Evolutionary conservation across 768 basidiomycete genomes (phyloP).

Genomic region (Pleurotus tuber-regium): DNA sequence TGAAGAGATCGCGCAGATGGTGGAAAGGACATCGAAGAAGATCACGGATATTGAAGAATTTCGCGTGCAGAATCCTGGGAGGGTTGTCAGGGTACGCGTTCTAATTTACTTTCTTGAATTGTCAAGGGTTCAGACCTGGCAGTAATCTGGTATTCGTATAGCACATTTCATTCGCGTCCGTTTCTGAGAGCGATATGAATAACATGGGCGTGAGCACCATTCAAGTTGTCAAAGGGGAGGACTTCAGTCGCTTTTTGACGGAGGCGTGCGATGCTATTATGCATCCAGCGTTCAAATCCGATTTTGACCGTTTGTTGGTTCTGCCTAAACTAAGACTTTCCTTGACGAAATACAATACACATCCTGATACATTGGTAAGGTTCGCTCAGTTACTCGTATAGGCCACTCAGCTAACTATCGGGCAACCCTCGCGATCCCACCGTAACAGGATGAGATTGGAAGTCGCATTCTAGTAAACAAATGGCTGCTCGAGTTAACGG

Average conservation of each 20-base stretch:
- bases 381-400: no score
- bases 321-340: neutral
- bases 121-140: no score
- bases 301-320: neutral
- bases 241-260: neutral
- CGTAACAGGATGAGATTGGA: conserved; percentile 7
- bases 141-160: no score
- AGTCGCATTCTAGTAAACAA: conserved; percentile 5
- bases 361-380: conserved; percentile 2
- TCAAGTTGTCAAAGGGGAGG: neutral
- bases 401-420: neutral
- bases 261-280: conserved; percentile 3
- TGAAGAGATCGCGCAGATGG: conserved; percentile 6
- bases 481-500: conserved; percentile 7
- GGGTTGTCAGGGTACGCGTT: conserved; percentile 2
- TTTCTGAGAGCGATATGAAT: conserved; percentile 2
- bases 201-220: neutral
- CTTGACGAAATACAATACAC: neutral
- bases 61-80: conserved; percentile 8
- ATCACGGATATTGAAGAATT: conserved; percentile 7
- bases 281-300: conserved; percentile 3
- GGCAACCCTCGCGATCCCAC: neutral
- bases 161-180: neutral
- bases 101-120: neutral
- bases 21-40: conserved; percentile 1